Evolutionary conservation across 1,139 yeast species (phyloP), one percentile per base, ranked within the genome.

Genomic region (Scheffersomyces stambukii): DNA sequence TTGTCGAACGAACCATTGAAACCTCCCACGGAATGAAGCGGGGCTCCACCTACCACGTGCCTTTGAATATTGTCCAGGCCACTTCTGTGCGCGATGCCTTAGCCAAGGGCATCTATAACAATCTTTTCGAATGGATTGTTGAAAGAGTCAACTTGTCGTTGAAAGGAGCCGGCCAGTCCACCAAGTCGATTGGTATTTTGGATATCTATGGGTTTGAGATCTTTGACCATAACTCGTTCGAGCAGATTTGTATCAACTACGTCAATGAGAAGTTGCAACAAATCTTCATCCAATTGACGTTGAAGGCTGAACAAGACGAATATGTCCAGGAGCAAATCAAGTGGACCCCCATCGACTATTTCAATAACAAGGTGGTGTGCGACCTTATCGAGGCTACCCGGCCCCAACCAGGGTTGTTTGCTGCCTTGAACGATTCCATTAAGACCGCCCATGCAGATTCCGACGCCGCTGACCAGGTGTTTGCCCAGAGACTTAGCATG

Each of bases 401-500:
- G 50, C 98, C 98, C 2, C 68, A 61, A 36, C 97, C 97, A 0
- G 99, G 99, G 37, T 73, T 93, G 29, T 89, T 93, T 62, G 94
- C 98, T 3, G 96, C 96, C 2, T 71, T 93, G 58, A 91, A 91
- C 57, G 99, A 93, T 62, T 91, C 97, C 0, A 81, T 89, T 52
- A 96, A 96, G 28, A 93, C 97, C 11, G 98, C 98, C 0, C 98
- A 93, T 56, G 99, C 99, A 3, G 98, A 93, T 53, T 83, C 96
- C 1, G 75, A 69, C 33, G 98, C 98, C 8, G 97, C 98, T 0
- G 99, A 93, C 57, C 96, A 88, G 60, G 86, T 94, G 3, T 93
- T 93, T 58, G 84, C 93, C 19, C 96, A 88, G 66, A 75, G 97
- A 59, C 70, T 91, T 47, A 84, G 88, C 41, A 70, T 86, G 77